phyloP scores from a whole-genome alignment of 2,329 filamentous ascomycete genomes.

The Waltergamsia citrina region DNA sequence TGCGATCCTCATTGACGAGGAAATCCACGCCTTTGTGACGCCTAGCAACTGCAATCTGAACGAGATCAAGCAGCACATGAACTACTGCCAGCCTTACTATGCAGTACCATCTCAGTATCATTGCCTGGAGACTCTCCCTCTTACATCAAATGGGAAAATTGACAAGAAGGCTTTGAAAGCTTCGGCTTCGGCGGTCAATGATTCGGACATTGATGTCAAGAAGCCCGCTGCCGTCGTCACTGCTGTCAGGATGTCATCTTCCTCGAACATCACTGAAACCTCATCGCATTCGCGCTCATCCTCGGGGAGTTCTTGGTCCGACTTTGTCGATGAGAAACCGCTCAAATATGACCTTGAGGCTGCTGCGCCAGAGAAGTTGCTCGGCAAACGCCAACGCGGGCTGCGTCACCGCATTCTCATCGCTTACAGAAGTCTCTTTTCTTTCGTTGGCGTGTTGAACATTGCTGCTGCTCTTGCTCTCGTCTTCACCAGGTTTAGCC shows the following conservation, averaged over 20 bases:
- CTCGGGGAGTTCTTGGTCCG: background rate
- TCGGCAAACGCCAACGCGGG: conserved; percentile 16
- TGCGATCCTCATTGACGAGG: conserved; percentile 33
- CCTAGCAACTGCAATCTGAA: conserved; percentile 17
- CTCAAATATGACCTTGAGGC: conserved; percentile 11
- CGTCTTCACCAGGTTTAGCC: conserved; percentile 17
- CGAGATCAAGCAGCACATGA: conserved; percentile 20
- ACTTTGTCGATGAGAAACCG: conserved; percentile 5
- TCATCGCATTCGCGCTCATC: background rate
- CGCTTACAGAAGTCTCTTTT: conserved; percentile 39
- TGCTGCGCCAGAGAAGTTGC: conserved; percentile 20
- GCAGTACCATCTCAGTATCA: conserved; percentile 31
- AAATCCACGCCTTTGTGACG: conserved; percentile 13
- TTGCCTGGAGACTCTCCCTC: conserved; percentile 22
- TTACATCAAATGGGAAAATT: conserved; percentile 40
- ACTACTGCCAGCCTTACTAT: conserved; percentile 32
- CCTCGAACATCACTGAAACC: background rate
- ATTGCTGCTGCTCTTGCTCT: conserved; percentile 25
- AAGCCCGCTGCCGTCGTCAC: background rate
- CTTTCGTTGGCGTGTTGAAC: conserved; percentile 28
- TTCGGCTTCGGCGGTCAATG: background rate
- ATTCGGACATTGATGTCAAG: background rate
- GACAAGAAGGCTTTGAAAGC: conserved; percentile 22
- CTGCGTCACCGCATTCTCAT: conserved; percentile 26
- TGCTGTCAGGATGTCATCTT: background rate